phyloP scores from a whole-genome alignment of 441 rosid genomes.

The Arabidopsis lyrata region DNA sequence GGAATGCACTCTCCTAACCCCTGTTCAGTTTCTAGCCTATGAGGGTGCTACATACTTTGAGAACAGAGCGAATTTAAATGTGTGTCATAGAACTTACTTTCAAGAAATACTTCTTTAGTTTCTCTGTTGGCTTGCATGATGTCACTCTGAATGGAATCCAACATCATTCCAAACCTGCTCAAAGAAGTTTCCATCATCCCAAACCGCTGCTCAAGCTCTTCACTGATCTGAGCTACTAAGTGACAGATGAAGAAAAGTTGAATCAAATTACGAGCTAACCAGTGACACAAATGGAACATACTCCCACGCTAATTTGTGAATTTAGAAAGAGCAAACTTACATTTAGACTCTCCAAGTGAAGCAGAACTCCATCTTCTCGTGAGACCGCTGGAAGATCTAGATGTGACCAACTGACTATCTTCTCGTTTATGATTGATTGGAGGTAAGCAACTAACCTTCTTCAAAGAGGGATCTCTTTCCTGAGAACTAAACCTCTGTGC shows the following conservation, averaged over 20 bases:
- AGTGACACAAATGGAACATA: conserved; percentile 7
- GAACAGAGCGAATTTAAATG: background rate
- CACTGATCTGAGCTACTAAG: conserved; percentile 66
- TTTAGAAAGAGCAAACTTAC: conserved; percentile 47
- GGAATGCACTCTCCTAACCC: background rate
- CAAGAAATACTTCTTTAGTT: conserved; percentile 73
- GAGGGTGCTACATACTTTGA: conserved; percentile 11
- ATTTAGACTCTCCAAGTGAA: conserved; percentile 53
- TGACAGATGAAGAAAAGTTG: conserved; percentile 35
- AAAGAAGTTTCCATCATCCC: conserved; percentile 81
- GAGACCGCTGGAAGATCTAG: conserved; percentile 60
- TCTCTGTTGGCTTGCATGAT: conserved; percentile 85
- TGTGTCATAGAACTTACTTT: conserved; percentile 58
- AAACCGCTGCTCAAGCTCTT: conserved; percentile 77
- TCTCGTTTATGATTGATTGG: conserved; percentile 58
- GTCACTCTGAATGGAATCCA: conserved; percentile 87
- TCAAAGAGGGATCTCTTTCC: conserved; percentile 63
- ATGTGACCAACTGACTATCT: conserved; percentile 63
- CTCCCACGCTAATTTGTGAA: conserved; percentile 1
- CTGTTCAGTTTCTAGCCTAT: conserved; percentile 7
- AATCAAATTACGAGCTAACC: conserved; percentile 21
- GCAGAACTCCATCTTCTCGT: conserved; percentile 69
- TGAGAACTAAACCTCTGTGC: conserved; percentile 79
- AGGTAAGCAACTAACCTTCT: conserved; percentile 62
- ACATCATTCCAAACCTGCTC: conserved; percentile 75